Conservation (phyloP, 2,329 filamentous ascomycete species). For the Arachnomyces sp. region DNA sequence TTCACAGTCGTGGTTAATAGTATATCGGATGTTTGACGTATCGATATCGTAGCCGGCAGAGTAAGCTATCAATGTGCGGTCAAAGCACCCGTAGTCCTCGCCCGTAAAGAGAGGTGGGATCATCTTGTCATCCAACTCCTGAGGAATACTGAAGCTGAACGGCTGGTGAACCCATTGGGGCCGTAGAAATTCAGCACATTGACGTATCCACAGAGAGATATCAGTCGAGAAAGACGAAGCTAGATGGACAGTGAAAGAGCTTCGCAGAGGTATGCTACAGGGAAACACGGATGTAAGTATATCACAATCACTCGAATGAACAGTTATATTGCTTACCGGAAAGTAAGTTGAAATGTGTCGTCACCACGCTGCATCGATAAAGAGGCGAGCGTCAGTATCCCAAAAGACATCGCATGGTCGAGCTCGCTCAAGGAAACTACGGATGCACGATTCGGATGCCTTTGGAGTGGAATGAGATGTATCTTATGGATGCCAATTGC, state of each 20-base stretch:
- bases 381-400: conserved; percentile 55
- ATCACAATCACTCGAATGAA: neutral
- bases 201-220: conserved; percentile 55
- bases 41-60: conserved; percentile 62
- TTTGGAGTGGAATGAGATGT: conserved; percentile 60
- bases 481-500: conserved; percentile 63
- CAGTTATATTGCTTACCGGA: conserved; percentile 49
- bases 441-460: conserved; percentile 47
- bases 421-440: conserved; percentile 47
- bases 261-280: conserved; percentile 47
- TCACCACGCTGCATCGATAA: conserved; percentile 55
- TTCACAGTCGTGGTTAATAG: conserved; percentile 54
- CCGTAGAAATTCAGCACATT: conserved; percentile 55
- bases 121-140: conserved; percentile 45
- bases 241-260: conserved; percentile 50
- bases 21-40: conserved; percentile 59
- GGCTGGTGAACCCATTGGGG: conserved; percentile 60
- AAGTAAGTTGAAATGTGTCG: conserved; percentile 60
- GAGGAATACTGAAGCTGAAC: conserved; percentile 55
- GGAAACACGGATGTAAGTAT: conserved; percentile 1
- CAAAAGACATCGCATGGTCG: conserved; percentile 49
- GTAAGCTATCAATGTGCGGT: conserved; percentile 61
- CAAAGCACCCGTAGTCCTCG: conserved; percentile 56
- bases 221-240: conserved; percentile 59
- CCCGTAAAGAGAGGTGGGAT: conserved; percentile 42